Percentiles rank a stretch among this genome's conserved stretches.
phyloP scores from a whole-genome alignment of 2,329 filamentous ascomycete genomes.

The Bipolaris sorokiniana region DNA sequence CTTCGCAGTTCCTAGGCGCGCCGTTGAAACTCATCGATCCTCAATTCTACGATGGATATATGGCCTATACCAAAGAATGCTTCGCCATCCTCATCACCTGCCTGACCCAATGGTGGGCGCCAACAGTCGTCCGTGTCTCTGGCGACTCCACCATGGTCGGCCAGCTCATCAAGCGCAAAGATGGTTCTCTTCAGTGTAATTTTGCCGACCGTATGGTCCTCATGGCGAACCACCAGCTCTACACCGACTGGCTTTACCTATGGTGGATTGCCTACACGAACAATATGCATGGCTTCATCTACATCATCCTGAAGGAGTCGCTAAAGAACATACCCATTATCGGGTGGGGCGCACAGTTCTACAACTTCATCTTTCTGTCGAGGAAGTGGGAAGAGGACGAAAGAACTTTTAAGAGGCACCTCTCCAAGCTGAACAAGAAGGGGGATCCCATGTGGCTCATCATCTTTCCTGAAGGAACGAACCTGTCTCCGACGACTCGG shows the following conservation, averaged over 20 bases:
- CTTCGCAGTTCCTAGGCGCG: conserved; percentile 76
- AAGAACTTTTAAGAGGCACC: conserved; percentile 73
- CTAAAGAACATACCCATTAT: conserved; percentile 81
- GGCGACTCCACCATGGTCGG: conserved; percentile 80
- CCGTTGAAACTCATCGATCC: conserved; percentile 78
- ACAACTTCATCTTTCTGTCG: conserved; percentile 90
- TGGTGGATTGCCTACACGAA: conserved; percentile 94
- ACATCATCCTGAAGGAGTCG: conserved; percentile 89
- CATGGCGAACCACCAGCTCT: conserved; percentile 87
- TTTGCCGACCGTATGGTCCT: conserved; percentile 83
- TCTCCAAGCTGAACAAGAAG: conserved; percentile 72
- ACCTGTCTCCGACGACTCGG: conserved; percentile 73
- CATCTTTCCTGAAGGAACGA: conserved; percentile 87
- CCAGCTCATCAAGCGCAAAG: conserved; percentile 71
- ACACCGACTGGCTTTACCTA: conserved; percentile 90
- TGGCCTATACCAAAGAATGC: conserved; percentile 83
- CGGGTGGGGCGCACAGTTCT: conserved; percentile 82
- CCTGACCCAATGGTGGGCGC: conserved; percentile 87
- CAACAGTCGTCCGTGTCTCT: conserved; percentile 80
- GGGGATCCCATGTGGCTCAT: conserved; percentile 87
- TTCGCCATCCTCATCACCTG: conserved; percentile 80
- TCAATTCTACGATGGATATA: conserved; percentile 82
- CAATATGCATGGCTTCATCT: conserved; percentile 82
- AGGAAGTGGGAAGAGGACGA: conserved; percentile 84
- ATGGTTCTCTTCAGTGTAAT: conserved; percentile 76